Base-by-base conservation (phyloP, 495 filamentous ascomycete genomes). In the Podospora pseudoanserina region DNA sequence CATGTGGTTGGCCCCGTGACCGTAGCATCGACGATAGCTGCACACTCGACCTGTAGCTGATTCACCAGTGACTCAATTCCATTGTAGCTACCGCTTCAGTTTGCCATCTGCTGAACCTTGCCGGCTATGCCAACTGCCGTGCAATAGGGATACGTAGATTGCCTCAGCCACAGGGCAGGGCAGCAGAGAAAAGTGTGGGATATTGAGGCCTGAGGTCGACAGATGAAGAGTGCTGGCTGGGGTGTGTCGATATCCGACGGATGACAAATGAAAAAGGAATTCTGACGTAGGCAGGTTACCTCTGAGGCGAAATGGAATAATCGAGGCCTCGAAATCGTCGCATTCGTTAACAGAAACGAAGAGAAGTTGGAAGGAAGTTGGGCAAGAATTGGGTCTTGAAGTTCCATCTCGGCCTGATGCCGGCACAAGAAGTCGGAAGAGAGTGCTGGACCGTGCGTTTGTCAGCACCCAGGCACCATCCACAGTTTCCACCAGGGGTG, bases 381-480 rank as follows among this genome's bases (percentile, higher is more conserved):
- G 71, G 71, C 71, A 61, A 63, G 32, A 60, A 58, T 53, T 49
- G 30, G 27, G 30, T 44, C 32, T 30, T 39, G 60, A 64, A 44
- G 55, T 54, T 54, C 63, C 56, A 19, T 63, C 53, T 32, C 13
- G 58, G 70, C 67, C 64, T 65, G 62, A 68, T 68, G 27, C 62
- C 65, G 61, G 34, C 63, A 65, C 1, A 20, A 20, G 68, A 68
- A 59, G 68, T 73, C 19, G 56, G 64, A 73, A 68, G 64, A 72
- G 68, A 59, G 65, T 65, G 60, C 60, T 68, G 71, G 71, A 63
- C 68, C 68, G 68, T 68, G 71, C 71, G 9, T 63, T 63, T 55
- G 28, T 30, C 26, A 19, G n/a, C 16, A 39, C 30, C 54, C 18
- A 16, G 15, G n/a, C 16, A 39, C 30, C 54, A 64, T 26, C 27